Evolutionary conservation across 2,329 filamentous ascomycete species (phyloP), one percentile per base, ranked within the genome.

Genomic region (Aspergillus sp.): DNA sequence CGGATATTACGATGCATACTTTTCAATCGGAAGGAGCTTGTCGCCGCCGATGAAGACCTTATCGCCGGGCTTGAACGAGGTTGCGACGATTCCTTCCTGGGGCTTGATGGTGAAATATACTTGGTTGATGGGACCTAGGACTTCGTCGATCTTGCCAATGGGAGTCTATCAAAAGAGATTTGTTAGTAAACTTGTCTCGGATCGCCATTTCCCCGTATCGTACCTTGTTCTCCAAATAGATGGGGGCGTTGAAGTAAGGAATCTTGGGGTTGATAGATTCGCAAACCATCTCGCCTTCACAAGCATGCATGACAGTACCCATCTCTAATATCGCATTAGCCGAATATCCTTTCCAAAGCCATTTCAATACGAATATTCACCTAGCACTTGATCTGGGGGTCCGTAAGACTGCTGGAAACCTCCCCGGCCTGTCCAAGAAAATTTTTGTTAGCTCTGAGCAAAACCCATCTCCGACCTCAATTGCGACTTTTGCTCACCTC

Each of bases 61-160:
- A 83, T 98, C 95, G 73, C 95, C 95, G 62, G 88, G 80, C 82
- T 97, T 96, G 87, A 98, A 99, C 41, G 90, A 95, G 59, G 88
- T 86, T 62, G 95, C 92, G 77, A 96, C 90, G 75, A 99, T 98
- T 69, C 95, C 95, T 75, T 98, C 93, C 74, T 91, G 88, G 55
- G 93, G 93, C 82, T 98, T 98, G 78, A 99, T 90, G 70, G 93
- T 98, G 84, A 99, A 99, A 83, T 90, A 96, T 70, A 98, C 91
- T 79, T 97, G 90, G 84, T 96, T 98, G 78, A 99, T 90, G 63
- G 95, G 93, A 57, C 95, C 95, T 67, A 99, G 88, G 66, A 99
- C 90, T 81, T 99, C 95, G 80, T 99, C 95, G 73, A 99, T 90
- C 80, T 98, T 98, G 77, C 95, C 95, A 75, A 99, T 86, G 62